A percentile compares a stretch with the other conserved stretches of the same genome.
Evolutionary conservation across 306 rosid genomes (phyloP).

Genomic region (Spatholobus suberectus): DNA sequence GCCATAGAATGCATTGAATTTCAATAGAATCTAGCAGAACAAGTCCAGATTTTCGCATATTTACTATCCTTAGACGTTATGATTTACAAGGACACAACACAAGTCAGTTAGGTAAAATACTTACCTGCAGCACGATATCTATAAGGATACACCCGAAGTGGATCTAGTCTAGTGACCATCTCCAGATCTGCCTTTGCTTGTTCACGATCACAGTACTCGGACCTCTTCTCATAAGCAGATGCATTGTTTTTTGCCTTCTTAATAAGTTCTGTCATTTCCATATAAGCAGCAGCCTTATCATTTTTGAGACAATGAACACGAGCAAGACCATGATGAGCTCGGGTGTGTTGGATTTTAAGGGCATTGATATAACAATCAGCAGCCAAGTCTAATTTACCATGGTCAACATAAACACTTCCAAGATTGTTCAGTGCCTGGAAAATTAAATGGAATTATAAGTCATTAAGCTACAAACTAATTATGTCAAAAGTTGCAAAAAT

Average conservation of each 20-base stretch:
- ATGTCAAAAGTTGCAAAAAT: slow-evolving; percentile 1
- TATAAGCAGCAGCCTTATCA: slow-evolving; percentile 73
- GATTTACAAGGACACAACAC: neutral
- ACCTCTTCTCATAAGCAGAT: slow-evolving; percentile 93
- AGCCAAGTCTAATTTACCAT: slow-evolving; percentile 67
- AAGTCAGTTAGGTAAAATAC: slow-evolving; percentile 17
- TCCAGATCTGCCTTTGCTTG: slow-evolving; percentile 80
- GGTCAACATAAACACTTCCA: slow-evolving; percentile 90
- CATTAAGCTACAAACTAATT: slow-evolving; percentile 12
- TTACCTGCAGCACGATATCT: slow-evolving; percentile 96
- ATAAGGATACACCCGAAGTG: slow-evolving; percentile 93
- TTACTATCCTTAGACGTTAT: neutral
- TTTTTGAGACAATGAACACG: slow-evolving; percentile 80
- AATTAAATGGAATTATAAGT: slow-evolving; percentile 30
- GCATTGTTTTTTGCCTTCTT: slow-evolving; percentile 59
- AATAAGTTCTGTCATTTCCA: slow-evolving; percentile 86
- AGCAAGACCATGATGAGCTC: slow-evolving; percentile 98
- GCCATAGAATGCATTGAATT: neutral
- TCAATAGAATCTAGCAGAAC: slow-evolving; percentile 20
- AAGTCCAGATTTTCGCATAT: neutral
- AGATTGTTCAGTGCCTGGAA: slow-evolving; percentile 96
- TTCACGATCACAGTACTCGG: slow-evolving; percentile 89
- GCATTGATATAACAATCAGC: slow-evolving; percentile 94
- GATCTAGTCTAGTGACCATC: slow-evolving; percentile 90
- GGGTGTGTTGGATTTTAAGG: slow-evolving; percentile 83